Evolutionary conservation across 768 basidiomycete species (phyloP).

Genomic region (Tulasnella sp.): DNA sequence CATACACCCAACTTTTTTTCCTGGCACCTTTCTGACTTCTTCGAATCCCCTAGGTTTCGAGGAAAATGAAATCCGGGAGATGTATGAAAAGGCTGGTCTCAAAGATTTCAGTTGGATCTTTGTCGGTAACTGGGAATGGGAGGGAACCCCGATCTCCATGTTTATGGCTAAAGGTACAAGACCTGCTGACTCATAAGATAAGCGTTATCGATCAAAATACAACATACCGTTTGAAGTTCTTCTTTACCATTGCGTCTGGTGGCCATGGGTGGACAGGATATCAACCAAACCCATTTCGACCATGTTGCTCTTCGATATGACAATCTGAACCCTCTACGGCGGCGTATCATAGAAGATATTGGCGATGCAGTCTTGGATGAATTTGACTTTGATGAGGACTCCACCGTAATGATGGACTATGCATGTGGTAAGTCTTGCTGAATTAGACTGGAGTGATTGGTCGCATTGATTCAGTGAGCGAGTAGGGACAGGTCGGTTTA

Average conservation of each 20-base stretch:
- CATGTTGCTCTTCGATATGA: slow-evolving; percentile 27
- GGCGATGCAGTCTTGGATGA: slow-evolving; percentile 24
- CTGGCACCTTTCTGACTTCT: too few species aligned
- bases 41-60: too few species aligned
- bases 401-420: slow-evolving; percentile 53
- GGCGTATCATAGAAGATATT: slow-evolving; percentile 20
- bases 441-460: slow-evolving; percentile 7
- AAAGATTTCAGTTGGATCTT: slow-evolving; percentile 1
- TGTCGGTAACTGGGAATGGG: too few species aligned
- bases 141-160: too few species aligned
- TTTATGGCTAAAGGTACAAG: too few species aligned
- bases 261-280: too few species aligned
- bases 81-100: slow-evolving; percentile 8
- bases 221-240: too few species aligned
- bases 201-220: too few species aligned
- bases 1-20: too few species aligned
- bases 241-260: too few species aligned
- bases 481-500: not conserved
- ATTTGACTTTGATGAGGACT: slow-evolving; percentile 41
- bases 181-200: too few species aligned
- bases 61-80: slow-evolving; percentile 3
- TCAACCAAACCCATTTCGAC: slow-evolving; percentile 31
- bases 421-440: slow-evolving; percentile 57
- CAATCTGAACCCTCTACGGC: slow-evolving; percentile 19
- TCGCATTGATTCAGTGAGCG: not conserved